A percentile compares a stretch with the other conserved stretches of the same genome.
These are phyloP conservation scores for Colletotrichum chlorophyti DNA, from an alignment of 2,329 filamentous ascomycete genomes.

Conservation along the genomic window DNA sequence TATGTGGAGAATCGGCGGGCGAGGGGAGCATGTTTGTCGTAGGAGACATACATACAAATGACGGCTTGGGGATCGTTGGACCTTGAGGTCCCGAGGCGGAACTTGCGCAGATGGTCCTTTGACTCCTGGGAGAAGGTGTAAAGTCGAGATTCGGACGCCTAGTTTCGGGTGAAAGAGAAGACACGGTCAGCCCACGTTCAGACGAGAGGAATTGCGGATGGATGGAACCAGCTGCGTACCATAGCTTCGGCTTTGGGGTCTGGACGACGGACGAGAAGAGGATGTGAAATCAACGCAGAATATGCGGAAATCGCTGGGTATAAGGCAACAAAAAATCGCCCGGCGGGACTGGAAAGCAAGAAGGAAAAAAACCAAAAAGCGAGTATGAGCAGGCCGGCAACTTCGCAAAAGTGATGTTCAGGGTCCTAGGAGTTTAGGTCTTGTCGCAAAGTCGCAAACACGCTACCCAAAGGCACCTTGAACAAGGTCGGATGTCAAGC, in stretches of 20 bases:
- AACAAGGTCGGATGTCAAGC: conserved; percentile 16
- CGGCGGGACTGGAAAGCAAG: not conserved
- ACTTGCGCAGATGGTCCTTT: conserved; percentile 89
- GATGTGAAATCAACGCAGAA: not conserved
- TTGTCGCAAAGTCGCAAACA: conserved; percentile 5
- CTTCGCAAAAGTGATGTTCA: too few species aligned
- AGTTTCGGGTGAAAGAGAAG: not conserved
- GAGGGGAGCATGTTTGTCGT: not conserved
- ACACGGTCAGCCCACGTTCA: conserved; percentile 12
- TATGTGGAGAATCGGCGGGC: not conserved
- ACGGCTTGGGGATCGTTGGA: conserved; percentile 87
- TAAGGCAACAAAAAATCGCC: not conserved
- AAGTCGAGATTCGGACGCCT: conserved; percentile 82
- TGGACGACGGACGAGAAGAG: not conserved
- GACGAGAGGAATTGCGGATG: not conserved
- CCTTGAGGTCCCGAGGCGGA: conserved; percentile 88
- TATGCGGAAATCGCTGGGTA: not conserved
- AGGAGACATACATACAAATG: conserved; percentile 77
- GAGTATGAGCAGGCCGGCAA: too few species aligned
- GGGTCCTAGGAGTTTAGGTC: not conserved
- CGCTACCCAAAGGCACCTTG: conserved; percentile 7
- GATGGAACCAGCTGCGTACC: conserved; percentile 1
- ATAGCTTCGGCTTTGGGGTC: not conserved
- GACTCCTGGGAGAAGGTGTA: conserved; percentile 94
- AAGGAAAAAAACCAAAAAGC: too few species aligned